Conservation (phyloP, 345 rosid species). For the Bruguiera parviflora region DNA sequence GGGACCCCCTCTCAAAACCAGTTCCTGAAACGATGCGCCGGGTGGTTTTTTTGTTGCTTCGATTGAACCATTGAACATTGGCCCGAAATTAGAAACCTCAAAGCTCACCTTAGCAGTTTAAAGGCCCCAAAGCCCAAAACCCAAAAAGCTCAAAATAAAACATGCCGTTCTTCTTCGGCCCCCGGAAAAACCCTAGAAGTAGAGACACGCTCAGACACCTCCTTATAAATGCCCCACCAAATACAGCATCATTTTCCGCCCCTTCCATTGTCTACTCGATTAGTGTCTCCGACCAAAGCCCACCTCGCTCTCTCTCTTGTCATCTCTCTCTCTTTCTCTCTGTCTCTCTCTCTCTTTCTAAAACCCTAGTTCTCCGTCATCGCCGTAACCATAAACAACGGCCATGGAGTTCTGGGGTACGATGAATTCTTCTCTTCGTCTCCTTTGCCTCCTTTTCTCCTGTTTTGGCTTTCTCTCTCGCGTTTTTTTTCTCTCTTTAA, state of each 20-base stretch:
- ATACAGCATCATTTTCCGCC: background rate
- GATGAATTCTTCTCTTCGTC: background rate
- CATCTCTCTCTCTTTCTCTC: background rate
- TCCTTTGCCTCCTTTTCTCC: too few species aligned
- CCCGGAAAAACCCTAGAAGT: slow-evolving; percentile 3
- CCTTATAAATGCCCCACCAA: slow-evolving; percentile 22
- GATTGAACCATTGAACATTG: too few species aligned
- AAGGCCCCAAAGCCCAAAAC: background rate
- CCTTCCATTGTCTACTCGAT: background rate
- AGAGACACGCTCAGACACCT: background rate
- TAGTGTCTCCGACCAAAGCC: background rate
- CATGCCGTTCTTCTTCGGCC: background rate
- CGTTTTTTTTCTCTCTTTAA: too few species aligned
- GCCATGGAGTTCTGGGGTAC: slow-evolving; percentile 33
- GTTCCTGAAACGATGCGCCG: too few species aligned
- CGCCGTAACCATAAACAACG: too few species aligned
- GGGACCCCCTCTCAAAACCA: too few species aligned
- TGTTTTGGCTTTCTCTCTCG: too few species aligned
- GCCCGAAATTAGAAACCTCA: background rate
- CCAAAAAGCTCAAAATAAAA: background rate
- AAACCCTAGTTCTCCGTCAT: too few species aligned
- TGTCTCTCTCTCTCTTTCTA: background rate
- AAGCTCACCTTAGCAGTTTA: background rate
- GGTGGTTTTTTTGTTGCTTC: too few species aligned
- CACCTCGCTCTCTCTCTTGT: too few species aligned